A percentile compares a stretch with the other conserved stretches of the same genome.
Conservation (phyloP, 768 basidiomycete genomes). For the Asterophora lycoperdoides region DNA sequence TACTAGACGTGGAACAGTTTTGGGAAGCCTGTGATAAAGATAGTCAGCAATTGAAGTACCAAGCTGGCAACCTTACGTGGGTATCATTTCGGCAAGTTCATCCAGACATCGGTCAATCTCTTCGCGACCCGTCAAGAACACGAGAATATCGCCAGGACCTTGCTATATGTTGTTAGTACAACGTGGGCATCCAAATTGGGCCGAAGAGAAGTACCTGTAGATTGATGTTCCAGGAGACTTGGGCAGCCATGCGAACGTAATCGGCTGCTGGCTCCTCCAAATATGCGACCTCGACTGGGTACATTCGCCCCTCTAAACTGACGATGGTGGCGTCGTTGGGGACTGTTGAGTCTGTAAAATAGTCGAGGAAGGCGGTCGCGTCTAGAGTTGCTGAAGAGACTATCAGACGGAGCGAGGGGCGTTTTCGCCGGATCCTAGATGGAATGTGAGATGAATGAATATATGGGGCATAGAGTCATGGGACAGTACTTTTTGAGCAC, state of each 20-base stretch:
- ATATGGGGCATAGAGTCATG: not conserved
- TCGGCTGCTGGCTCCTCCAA: conserved; percentile 72
- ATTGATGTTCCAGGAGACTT: conserved; percentile 80
- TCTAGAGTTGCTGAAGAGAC: conserved; percentile 97
- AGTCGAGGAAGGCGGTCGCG: conserved; percentile 82
- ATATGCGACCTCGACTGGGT: conserved; percentile 92
- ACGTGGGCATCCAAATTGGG: not conserved
- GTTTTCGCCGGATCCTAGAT: conserved; percentile 81
- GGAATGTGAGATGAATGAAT: conserved; percentile 11
- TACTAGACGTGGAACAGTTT: conserved; percentile 51
- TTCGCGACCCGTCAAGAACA: conserved; percentile 93
- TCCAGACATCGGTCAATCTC: conserved; percentile 91
- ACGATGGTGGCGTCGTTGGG: conserved; percentile 75
- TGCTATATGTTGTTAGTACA: conserved; percentile 43
- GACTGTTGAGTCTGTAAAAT: conserved; percentile 69
- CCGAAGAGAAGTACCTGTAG: conserved; percentile 49
- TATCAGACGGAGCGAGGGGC: conserved; percentile 84
- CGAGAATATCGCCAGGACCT: conserved; percentile 81
- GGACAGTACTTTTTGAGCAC: conserved; percentile 79
- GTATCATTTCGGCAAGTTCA: conserved; percentile 71
- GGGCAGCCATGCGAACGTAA: conserved; percentile 78
- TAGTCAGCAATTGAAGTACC: not conserved
- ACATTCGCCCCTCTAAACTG: conserved; percentile 90
- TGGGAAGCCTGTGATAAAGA: conserved; percentile 38
- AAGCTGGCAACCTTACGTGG: conserved; percentile 43